Conservation (phyloP, 768 basidiomycete genomes). For the Pulveroboletus sp. region DNA sequence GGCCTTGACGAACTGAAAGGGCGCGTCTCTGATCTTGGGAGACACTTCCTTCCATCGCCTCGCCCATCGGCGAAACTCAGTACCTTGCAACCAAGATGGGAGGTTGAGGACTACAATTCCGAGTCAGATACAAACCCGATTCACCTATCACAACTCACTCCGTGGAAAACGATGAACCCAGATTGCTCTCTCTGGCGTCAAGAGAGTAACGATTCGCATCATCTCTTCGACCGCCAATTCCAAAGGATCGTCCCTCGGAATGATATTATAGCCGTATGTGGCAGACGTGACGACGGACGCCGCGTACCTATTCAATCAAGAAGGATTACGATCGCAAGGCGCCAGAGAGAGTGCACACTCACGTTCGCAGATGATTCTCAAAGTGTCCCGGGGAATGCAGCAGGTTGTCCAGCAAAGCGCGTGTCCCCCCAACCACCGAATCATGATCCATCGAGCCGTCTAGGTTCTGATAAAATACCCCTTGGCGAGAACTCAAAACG, state of each 20-base stretch:
- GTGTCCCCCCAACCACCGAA: slow-evolving; percentile 4
- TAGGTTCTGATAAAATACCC: slow-evolving; percentile 14
- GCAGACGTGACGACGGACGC: slow-evolving; percentile 20
- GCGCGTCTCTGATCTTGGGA: slow-evolving; percentile 11
- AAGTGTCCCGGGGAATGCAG: slow-evolving; percentile 16
- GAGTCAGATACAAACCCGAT: not conserved
- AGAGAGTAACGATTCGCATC: not conserved
- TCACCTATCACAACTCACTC: slow-evolving; percentile 9
- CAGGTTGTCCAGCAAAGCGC: slow-evolving; percentile 8
- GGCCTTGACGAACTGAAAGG: slow-evolving; percentile 24
- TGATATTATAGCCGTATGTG: slow-evolving; percentile 18
- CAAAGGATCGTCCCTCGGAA: slow-evolving; percentile 17
- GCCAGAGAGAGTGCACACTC: slow-evolving; percentile 7
- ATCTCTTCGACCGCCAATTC: slow-evolving; percentile 14
- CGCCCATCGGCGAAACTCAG: slow-evolving; percentile 8
- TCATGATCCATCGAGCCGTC: slow-evolving; percentile 12
- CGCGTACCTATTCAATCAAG: slow-evolving; percentile 16
- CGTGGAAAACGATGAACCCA: slow-evolving; percentile 20
- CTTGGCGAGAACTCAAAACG: slow-evolving; percentile 16
- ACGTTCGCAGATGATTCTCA: slow-evolving; percentile 14
- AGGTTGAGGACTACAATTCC: slow-evolving; percentile 14
- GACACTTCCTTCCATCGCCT: slow-evolving; percentile 9
- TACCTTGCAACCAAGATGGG: slow-evolving; percentile 19
- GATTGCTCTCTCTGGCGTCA: slow-evolving; percentile 21
- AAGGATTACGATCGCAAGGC: not conserved